Evolutionary conservation across 805 yeast genomes (phyloP), one percentile per base, ranked within the genome.

Genomic region (Sugiyamaella smithiae): DNA sequence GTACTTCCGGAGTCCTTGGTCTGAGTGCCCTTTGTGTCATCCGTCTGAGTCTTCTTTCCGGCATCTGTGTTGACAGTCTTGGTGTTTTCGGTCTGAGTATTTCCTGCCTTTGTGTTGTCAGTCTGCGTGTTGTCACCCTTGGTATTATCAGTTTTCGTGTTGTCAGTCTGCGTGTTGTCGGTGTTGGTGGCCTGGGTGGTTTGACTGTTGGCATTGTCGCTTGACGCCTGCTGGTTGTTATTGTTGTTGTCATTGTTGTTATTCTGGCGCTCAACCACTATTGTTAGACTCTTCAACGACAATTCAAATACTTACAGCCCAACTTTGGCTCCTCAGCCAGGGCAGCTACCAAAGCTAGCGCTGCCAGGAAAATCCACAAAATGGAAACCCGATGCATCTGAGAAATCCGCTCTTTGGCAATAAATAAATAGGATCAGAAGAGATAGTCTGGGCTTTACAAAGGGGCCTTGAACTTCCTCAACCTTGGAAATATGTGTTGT

Each of bases 231-330:
- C 7, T 11, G 9, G 7, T 11, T 11, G 29, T 26, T 26, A 26
- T 26, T 26, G 29, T 26, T 26, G 11, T 26, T 26, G 11, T 26
- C 29, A n/a, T n/a, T n/a, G n/a, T n/a, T n/a, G n/a, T n/a, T n/a
- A n/a, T n/a, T n/a, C n/a, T n/a, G n/a, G n/a, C n/a, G n/a, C n/a
- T n/a, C n/a, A n/a, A n/a, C n/a, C n/a, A n/a, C n/a, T n/a, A n/a
- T n/a, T n/a, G n/a, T n/a, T n/a, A n/a, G n/a, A n/a, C n/a, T n/a
- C n/a, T n/a, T n/a, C n/a, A n/a, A n/a, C n/a, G n/a, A n/a, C n/a
- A n/a, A n/a, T n/a, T n/a, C n/a, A n/a, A n/a, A n/a, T 35, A 35
- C 38, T 16, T 35, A 35, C 38, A 35, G 11, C 22, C 38, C 12
- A n/a, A n/a, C n/a, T n/a, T n/a, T n/a, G n/a, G n/a, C n/a, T n/a